Base-by-base conservation (phyloP, 2,329 filamentous ascomycete species). In the Cryphonectria naterciae region DNA sequence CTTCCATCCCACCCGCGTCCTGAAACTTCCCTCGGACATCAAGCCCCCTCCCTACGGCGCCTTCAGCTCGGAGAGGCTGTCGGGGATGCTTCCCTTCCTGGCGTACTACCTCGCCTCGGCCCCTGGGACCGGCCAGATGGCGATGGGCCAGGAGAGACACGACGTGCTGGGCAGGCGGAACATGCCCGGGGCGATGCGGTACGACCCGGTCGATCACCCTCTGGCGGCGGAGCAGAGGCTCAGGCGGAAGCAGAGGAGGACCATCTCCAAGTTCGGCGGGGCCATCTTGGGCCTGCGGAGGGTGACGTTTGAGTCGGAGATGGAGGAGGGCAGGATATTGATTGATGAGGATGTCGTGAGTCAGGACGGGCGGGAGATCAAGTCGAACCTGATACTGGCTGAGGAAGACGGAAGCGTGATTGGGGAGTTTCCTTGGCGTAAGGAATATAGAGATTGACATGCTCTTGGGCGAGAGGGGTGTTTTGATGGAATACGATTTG, bases 51-150 rank as follows among this genome's bases (percentile, higher is more conserved):
- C 25, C 11, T 41, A 41, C 32, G 67, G 54, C 1, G 41, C 41
- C 10, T 19, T 64, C 32, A 72, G 68, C 54, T 67, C 72, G 2
- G 73, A 78, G 22, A 80, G 83, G 0, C 78, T 85, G 4, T 82
- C 80, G 39, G 83, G 83, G 7, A 74, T 84, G 64, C 54, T 85
- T 35, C 83, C 84, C 13, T 83, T 85, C 72, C 77, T 81, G 28
- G 77, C 77, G 7, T 82, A 79, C 73, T 85, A 85, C 73, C 67
- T 82, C 28, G 79, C 81, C 28, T 78, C 78, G n/a, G 80, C 81
- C 8, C 84, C 84, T 0, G 79, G 78, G 1, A 76, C 74, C 60
- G 75, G 74, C 52, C 72, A 74, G 25, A 52, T 85, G 13, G 83
- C 80, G 78, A 67, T 85, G 52, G 83, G 83, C 22, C 81, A 83